phyloP scores from a whole-genome alignment of 306 rosid genomes.

The Lablab purpureus region DNA sequence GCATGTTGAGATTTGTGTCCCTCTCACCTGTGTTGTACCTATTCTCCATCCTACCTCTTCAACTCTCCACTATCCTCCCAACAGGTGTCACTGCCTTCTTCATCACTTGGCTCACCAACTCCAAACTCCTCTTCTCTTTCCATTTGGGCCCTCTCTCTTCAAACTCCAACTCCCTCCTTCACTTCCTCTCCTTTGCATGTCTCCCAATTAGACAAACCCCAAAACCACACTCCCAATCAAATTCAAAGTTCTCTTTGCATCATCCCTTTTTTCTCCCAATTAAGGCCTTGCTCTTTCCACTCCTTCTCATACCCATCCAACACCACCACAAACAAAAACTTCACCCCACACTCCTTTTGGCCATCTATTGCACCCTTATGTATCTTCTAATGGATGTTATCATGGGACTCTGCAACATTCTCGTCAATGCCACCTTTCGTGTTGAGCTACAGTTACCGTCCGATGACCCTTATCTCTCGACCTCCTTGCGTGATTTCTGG shows the following conservation, averaged over 20 bases:
- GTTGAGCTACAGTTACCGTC: constrained; percentile 65
- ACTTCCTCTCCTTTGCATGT: constrained; percentile 62
- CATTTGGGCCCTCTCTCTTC: constrained; percentile 60
- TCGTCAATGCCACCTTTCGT: constrained; percentile 31
- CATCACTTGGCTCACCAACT: constrained; percentile 57
- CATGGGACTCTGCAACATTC: constrained; percentile 46
- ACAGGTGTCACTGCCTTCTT: constrained; percentile 48
- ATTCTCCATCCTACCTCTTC: constrained; percentile 52
- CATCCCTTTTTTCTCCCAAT: constrained; percentile 30
- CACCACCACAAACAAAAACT: constrained; percentile 37
- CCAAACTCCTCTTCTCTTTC: constrained; percentile 56
- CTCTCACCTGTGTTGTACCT: constrained; percentile 48
- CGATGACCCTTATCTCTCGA: constrained; percentile 66
- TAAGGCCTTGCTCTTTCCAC: constrained; percentile 25
- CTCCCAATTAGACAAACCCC: constrained; percentile 51
- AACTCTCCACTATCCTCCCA: constrained; percentile 46
- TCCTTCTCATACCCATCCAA: constrained; percentile 30
- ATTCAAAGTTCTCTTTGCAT: neutral
- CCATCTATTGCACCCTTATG: constrained; percentile 53
- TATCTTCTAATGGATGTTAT: constrained; percentile 56
- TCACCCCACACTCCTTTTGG: constrained; percentile 21
- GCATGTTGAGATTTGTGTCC: constrained; percentile 48
- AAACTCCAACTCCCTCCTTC: constrained; percentile 45
- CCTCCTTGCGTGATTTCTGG: constrained; percentile 83
- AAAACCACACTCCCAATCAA: neutral